Evolutionary conservation across 768 basidiomycete species (phyloP), one percentile per base, ranked within the genome.

Genomic region (Leccinum rimulosum): DNA sequence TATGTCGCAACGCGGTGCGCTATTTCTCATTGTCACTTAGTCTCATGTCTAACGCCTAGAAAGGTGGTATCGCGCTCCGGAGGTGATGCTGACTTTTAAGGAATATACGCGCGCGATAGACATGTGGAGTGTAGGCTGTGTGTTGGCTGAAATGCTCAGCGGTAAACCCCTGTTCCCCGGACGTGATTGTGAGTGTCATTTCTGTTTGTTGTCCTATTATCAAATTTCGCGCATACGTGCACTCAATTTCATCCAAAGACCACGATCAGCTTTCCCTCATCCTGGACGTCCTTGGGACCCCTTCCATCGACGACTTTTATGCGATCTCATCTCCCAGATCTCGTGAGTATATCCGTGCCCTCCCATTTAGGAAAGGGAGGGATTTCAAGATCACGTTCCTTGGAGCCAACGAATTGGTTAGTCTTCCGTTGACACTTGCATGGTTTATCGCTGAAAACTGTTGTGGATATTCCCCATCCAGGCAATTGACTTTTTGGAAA

Each of bases 51-150:
- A 48, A 62, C 54, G 28, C 50, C 57, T 48, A 40, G 27, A 11
- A 52, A 87, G 93, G 68, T 98, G 96, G 96, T 98, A 98, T 71
- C 86, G 96, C 31, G 96, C 96, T 0, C 96, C 96, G 0, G 96
- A 98, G 72, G 92, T 98, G 61, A 98, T 98, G 96, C 82, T 98
- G 36, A 96, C 93, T 0, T 98, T 97, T 79, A 94, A 95, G 69
- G 88, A 95, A 77, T 98, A 98, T 72, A 95, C 93, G 6, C 83
- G 84, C 35, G 89, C 89, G 0, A 90, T 93, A 72, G 91, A 93
- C 63, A 82, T 93, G 70, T 94, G 91, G 92, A 86, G 85, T 59
- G 90, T 93, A 19, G 89, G 91, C 2, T 93, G 91, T 69, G 86
- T 93, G 2, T 75, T 93, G 51, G 95, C 95, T 7, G 95, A 95